A percentile compares a stretch with the other conserved stretches of the same genome.
Conservation (phyloP, 2,329 filamentous ascomycete genomes). For the Leptoxyphium fumago region DNA sequence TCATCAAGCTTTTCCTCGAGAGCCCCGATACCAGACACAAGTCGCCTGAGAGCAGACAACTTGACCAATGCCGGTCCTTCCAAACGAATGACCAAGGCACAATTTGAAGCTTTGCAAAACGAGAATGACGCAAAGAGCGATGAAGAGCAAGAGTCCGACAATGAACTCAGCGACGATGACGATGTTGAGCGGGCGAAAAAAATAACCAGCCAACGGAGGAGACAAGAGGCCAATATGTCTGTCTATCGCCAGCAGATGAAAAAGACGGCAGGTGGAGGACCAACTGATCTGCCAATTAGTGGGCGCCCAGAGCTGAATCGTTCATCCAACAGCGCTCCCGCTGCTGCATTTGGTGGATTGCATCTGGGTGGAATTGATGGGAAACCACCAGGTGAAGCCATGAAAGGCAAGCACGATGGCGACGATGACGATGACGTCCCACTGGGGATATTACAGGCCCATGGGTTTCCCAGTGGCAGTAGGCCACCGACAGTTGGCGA, state of each 20-base stretch:
- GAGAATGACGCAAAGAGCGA: constrained; percentile 23
- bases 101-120: constrained; percentile 61
- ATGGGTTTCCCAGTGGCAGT: constrained; percentile 71
- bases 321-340: constrained; percentile 25
- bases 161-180: constrained; percentile 57
- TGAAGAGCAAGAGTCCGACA: constrained; percentile 36
- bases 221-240: constrained; percentile 80
- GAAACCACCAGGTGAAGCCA: constrained; percentile 11
- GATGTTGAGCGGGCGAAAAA: constrained; percentile 62
- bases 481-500: constrained; percentile 46
- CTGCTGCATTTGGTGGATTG: constrained; percentile 5
- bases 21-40: constrained; percentile 10
- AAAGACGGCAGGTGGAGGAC: constrained; percentile 72
- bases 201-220: constrained; percentile 60
- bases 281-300: constrained; percentile 26
- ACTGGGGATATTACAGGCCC: constrained; percentile 70
- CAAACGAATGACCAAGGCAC: constrained; percentile 79
- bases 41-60: neutral
- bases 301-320: constrained; percentile 41
- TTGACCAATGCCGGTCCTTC: constrained; percentile 10
- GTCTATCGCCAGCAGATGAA: constrained; percentile 93
- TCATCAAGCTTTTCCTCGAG: constrained; percentile 19
- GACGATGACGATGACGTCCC: constrained; percentile 83
- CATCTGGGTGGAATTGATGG: constrained; percentile 19
- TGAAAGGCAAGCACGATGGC: constrained; percentile 26